A percentile compares a stretch with the other conserved stretches of the same genome.
Evolutionary conservation across 495 filamentous ascomycete genomes (phyloP).

Genomic region (Trichocladium uniseriatum): DNA sequence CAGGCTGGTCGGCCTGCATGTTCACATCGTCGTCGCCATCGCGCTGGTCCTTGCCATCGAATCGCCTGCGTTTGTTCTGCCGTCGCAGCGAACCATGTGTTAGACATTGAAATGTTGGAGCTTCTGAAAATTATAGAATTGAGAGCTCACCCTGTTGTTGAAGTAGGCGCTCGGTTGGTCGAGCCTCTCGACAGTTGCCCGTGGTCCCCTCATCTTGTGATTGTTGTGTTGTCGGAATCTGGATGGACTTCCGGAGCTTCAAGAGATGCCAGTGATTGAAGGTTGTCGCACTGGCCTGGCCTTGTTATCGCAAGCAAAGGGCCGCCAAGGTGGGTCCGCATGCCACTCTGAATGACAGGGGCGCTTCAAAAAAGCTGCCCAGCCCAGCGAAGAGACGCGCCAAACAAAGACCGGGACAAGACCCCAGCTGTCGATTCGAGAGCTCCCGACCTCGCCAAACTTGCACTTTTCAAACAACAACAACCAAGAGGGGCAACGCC

Average conservation of each 20-base stretch:
- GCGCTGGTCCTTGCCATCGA: slow-evolving; percentile 46
- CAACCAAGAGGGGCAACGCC: not conserved
- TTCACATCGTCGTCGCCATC: slow-evolving; percentile 44
- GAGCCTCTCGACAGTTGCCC: slow-evolving; percentile 72
- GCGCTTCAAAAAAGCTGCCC: not conserved
- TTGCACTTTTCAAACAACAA: not conserved
- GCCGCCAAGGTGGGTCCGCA: too few species aligned
- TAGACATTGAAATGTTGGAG: not conserved
- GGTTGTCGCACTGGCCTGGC: too few species aligned
- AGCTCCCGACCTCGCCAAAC: slow-evolving; percentile 2
- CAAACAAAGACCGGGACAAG: slow-evolving; percentile 1
- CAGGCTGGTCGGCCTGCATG: slow-evolving; percentile 42
- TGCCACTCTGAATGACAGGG: not conserved
- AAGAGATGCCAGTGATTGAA: not conserved
- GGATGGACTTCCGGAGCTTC: not conserved
- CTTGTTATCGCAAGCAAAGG: too few species aligned
- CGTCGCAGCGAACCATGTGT: not conserved
- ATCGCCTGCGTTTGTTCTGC: slow-evolving; percentile 55
- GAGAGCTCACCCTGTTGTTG: slow-evolving; percentile 53
- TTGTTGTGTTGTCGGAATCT: slow-evolving; percentile 1
- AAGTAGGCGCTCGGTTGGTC: slow-evolving; percentile 89
- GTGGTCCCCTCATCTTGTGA: slow-evolving; percentile 17
- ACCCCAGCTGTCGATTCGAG: not conserved
- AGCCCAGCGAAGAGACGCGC: slow-evolving; percentile 6
- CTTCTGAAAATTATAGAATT: not conserved